Conservation (phyloP, 129 eudicot species). For the Deinandra increscens region DNA sequence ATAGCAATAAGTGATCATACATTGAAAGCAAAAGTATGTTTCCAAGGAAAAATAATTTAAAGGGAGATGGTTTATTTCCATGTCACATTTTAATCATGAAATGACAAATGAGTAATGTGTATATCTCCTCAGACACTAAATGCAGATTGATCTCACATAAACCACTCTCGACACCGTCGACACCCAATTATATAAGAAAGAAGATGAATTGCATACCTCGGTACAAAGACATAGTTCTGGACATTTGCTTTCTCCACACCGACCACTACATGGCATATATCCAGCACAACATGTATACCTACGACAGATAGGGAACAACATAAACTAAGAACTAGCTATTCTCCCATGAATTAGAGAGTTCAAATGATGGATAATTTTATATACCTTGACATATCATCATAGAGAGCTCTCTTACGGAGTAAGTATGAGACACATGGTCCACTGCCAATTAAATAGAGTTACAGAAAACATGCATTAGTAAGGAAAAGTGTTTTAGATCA, state of each 20-base stretch:
- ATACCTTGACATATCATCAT: conserved; percentile 94
- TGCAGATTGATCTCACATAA: not conserved
- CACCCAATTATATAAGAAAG: not conserved
- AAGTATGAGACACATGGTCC: conserved; percentile 90
- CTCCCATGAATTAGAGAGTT: not conserved
- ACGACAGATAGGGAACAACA: conserved; percentile 18
- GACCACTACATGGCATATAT: conserved; percentile 96
- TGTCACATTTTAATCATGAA: no score
- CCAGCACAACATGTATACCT: conserved; percentile 96
- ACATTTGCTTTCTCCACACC: conserved; percentile 93
- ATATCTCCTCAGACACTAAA: not conserved
- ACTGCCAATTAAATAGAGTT: conserved; percentile 40
- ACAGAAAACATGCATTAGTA: conserved; percentile 17
- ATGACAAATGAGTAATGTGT: not conserved
- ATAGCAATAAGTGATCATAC: not conserved
- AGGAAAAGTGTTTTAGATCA: not conserved
- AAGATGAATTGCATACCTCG: conserved; percentile 51
- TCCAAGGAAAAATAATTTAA: not conserved
- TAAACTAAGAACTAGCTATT: not conserved
- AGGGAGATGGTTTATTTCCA: not conserved
- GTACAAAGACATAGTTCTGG: conserved; percentile 93
- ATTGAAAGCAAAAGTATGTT: not conserved
- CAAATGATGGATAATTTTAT: not conserved
- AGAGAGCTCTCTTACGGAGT: conserved; percentile 92
- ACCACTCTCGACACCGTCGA: not conserved